A percentile compares a stretch with the other conserved stretches of the same genome.
phyloP scores from a whole-genome alignment of 2,329 filamentous ascomycete species.

The Fusarium veterinarium region DNA sequence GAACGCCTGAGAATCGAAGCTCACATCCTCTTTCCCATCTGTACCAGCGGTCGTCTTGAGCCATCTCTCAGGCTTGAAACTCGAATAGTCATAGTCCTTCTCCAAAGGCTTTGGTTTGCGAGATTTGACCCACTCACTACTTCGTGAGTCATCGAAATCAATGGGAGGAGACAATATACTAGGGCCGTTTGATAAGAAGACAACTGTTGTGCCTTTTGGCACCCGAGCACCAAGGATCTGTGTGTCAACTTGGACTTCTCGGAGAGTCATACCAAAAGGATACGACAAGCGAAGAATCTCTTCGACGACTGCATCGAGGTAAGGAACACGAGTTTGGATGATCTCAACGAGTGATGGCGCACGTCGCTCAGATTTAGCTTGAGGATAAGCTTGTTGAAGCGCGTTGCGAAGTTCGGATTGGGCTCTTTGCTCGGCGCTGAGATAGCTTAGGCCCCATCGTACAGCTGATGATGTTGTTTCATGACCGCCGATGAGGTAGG shows the following conservation, averaged over 20 bases:
- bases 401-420: constrained; percentile 4
- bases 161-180: constrained; percentile 14
- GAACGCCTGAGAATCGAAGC: constrained; percentile 47
- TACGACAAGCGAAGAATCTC: constrained; percentile 20
- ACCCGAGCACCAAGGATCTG: constrained; percentile 16
- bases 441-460: constrained; percentile 23
- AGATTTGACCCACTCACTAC: constrained; percentile 12
- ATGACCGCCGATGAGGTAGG: constrained; percentile 24
- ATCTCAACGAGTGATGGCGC: constrained; percentile 12
- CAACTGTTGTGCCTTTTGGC: constrained; percentile 28
- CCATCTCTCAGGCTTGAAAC: constrained; percentile 31
- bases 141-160: constrained; percentile 1
- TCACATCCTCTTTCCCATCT: background rate
- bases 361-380: constrained; percentile 7
- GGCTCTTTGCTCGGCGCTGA: constrained; percentile 17
- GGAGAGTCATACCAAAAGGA: constrained; percentile 4
- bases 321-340: constrained; percentile 15
- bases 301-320: constrained; percentile 28
- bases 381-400: constrained; percentile 3
- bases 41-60: background rate
- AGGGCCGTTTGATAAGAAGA: constrained; percentile 21
- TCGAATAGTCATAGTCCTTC: background rate
- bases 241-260: constrained; percentile 24
- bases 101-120: background rate
- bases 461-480: constrained; percentile 29